These are phyloP conservation scores for Hippophae gyantsensis DNA, from an alignment of 306 rosid species.

Conservation along the genomic window DNA sequence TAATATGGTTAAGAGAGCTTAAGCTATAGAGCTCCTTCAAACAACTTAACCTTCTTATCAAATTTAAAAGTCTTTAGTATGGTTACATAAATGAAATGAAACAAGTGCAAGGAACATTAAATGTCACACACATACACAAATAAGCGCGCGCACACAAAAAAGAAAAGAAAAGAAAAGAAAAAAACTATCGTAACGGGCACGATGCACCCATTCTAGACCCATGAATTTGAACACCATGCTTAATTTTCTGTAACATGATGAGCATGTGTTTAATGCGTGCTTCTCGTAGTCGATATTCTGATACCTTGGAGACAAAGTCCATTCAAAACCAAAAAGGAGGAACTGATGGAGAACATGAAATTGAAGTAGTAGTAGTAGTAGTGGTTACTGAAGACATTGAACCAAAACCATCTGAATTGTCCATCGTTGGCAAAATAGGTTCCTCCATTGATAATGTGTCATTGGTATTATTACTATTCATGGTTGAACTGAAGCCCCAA, in stretches of 20 bases:
- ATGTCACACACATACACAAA: no score
- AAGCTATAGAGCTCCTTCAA: no score
- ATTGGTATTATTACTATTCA: constrained; percentile 47
- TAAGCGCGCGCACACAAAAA: no score
- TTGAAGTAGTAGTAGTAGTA: constrained; percentile 29
- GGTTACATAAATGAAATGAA: constrained; percentile 15
- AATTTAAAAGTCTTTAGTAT: constrained; percentile 19
- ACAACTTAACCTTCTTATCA: background rate
- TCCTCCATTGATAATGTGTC: constrained; percentile 26
- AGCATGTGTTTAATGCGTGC: no score
- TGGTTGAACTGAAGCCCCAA: constrained; percentile 47
- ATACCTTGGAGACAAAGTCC: no score
- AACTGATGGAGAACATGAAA: constrained; percentile 40
- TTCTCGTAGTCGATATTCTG: no score
- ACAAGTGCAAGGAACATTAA: constrained; percentile 17
- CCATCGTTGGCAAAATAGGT: constrained; percentile 31
- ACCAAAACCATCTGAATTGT: constrained; percentile 30
- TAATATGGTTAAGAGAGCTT: no score
- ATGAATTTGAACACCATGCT: no score
- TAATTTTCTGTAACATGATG: no score
- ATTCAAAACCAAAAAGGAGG: constrained; percentile 31
- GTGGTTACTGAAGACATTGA: constrained; percentile 14
- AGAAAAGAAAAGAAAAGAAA: no score
- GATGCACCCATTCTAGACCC: no score
- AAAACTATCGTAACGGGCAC: no score